Conservation (phyloP, 2,329 filamentous ascomycete species). For the Pestalotiopsis sp. region DNA sequence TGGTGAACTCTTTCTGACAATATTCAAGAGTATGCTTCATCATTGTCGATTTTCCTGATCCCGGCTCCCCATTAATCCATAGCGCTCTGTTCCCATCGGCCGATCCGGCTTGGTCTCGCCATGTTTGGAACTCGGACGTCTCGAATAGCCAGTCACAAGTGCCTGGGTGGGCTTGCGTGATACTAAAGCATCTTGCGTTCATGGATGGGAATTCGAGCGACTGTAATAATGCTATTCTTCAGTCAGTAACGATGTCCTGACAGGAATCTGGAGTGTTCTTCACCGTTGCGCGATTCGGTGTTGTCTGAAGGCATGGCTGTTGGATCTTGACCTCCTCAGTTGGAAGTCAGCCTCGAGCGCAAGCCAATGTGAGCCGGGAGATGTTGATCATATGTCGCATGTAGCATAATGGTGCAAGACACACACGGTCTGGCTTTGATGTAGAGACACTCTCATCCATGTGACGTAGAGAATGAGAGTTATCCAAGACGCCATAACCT, state of each 20-base stretch:
- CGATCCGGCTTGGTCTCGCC: not conserved
- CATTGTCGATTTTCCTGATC: not conserved
- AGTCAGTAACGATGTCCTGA: not conserved
- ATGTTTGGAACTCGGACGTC: not conserved
- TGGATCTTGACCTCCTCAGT: no score
- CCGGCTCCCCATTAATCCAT: not conserved
- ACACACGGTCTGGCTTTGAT: no score
- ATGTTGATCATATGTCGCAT: no score
- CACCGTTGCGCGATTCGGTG: no score
- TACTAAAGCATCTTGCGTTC: not conserved
- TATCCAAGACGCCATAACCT: no score
- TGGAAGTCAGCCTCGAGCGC: no score
- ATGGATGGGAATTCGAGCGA: not conserved
- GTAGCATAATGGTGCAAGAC: no score
- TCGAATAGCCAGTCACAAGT: not conserved
- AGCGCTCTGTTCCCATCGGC: not conserved
- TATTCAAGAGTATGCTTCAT: not conserved
- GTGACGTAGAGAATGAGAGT: no score
- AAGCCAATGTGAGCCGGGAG: no score
- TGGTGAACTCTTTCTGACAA: not conserved
- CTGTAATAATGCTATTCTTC: not conserved
- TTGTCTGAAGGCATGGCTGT: no score
- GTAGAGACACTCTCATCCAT: no score
- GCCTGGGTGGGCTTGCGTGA: not conserved
- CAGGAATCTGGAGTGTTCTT: no score